These are phyloP conservation scores for Canariomyces notabilis DNA, from an alignment of 2,329 filamentous ascomycete genomes.

Conservation along the genomic window DNA sequence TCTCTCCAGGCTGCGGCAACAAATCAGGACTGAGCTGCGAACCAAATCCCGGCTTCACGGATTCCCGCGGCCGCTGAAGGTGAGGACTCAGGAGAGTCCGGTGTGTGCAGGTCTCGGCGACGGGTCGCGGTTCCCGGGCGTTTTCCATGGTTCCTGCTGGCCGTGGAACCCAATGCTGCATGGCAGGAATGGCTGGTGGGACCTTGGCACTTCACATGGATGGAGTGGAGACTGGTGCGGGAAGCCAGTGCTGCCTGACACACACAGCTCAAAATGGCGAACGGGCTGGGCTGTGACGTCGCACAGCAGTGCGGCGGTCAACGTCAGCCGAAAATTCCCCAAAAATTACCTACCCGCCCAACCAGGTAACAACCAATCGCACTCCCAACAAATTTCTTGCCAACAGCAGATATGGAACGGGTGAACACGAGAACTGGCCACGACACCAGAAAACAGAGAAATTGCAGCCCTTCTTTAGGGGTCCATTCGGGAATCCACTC, in stretches of 20 bases:
- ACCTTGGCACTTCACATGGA: slow-evolving; percentile 16
- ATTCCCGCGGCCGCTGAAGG: background rate
- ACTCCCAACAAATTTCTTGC: slow-evolving; percentile 15
- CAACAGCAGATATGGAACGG: background rate
- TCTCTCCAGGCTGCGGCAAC: background rate
- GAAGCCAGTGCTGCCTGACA: slow-evolving; percentile 21
- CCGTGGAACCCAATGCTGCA: slow-evolving; percentile 6
- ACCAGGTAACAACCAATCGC: slow-evolving; percentile 3
- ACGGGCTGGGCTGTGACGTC: slow-evolving; percentile 12
- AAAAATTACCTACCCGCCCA: background rate
- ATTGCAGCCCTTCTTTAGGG: slow-evolving; percentile 1
- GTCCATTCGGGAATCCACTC: slow-evolving; percentile 13
- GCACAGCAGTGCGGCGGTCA: slow-evolving; percentile 17
- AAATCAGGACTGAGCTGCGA: background rate
- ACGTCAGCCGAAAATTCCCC: slow-evolving; percentile 3
- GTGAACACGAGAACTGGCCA: background rate
- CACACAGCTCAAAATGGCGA: slow-evolving; percentile 13
- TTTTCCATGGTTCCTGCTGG: slow-evolving; percentile 6
- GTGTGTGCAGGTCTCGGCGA: slow-evolving; percentile 10
- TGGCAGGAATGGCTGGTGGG: background rate
- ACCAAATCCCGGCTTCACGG: background rate
- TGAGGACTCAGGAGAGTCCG: background rate
- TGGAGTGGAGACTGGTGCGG: too few relatives aligned
- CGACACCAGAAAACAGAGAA: background rate
- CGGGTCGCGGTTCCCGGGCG: slow-evolving; percentile 8